A percentile compares a stretch with the other conserved stretches of the same genome.
Conservation (phyloP, 177 flowering plant genomes). For the Vitis hybrid region DNA sequence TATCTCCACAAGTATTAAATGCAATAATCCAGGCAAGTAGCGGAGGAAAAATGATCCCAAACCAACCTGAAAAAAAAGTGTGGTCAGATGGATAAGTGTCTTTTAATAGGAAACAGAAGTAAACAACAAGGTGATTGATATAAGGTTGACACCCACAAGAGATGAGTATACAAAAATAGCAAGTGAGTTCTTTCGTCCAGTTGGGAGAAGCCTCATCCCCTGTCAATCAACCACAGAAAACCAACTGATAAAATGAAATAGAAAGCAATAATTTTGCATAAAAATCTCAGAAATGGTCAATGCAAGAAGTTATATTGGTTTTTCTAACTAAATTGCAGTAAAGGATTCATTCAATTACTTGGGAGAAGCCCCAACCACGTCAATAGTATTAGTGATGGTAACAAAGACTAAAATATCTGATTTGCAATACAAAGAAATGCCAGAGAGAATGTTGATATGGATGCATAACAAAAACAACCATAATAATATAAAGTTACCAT, state of each 20-base stretch:
- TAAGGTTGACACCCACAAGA: constrained; percentile 45
- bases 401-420: too few species aligned
- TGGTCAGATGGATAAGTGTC: background rate
- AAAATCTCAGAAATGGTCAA: background rate
- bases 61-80: constrained; percentile 61
- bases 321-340: background rate
- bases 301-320: background rate
- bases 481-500: too few species aligned
- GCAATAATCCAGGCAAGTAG: constrained; percentile 57
- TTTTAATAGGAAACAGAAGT: background rate
- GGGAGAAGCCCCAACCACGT: background rate
- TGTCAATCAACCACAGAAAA: constrained; percentile 26
- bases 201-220: constrained; percentile 98
- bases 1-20: constrained; percentile 49
- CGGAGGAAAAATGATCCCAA: constrained; percentile 68
- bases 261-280: background rate
- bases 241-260: background rate
- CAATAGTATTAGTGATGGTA: background rate
- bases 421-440: too few species aligned
- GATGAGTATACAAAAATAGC: constrained; percentile 71
- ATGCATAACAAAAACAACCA: too few species aligned
- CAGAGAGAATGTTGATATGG: too few species aligned
- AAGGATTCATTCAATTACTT: background rate
- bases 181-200: constrained; percentile 75
- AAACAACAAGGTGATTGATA: background rate